Conservation (phyloP, 176 grass and related monocot genomes). For the Aegilops umbellulata region DNA sequence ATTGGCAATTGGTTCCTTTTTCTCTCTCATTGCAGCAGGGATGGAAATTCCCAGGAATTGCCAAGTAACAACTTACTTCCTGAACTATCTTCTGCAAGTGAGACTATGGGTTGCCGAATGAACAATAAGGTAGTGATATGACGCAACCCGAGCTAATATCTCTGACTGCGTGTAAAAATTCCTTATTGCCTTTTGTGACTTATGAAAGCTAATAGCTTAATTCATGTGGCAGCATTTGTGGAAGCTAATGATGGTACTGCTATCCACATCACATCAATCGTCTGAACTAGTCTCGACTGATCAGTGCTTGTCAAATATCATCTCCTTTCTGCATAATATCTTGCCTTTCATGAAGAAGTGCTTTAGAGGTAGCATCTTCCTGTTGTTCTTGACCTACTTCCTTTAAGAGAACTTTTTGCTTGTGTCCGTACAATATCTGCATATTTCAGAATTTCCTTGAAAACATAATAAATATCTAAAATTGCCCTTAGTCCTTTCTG, state of each 20-base stretch:
- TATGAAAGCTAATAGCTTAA: slow-evolving; percentile 24
- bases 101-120: slow-evolving; percentile 57
- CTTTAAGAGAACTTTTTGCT: background rate
- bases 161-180: slow-evolving; percentile 8
- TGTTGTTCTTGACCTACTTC: background rate
- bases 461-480: slow-evolving; percentile 8
- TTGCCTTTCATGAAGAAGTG: slow-evolving; percentile 68
- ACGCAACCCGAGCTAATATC: slow-evolving; percentile 1
- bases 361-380: slow-evolving; percentile 58
- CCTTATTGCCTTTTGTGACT: slow-evolving; percentile 12
- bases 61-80: slow-evolving; percentile 52
- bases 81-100: slow-evolving; percentile 64
- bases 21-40: slow-evolving; percentile 33
- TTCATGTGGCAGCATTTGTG: slow-evolving; percentile 59
- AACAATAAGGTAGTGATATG: slow-evolving; percentile 62
- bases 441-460: background rate
- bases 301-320: slow-evolving; percentile 69
- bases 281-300: slow-evolving; percentile 52
- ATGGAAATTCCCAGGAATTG: slow-evolving; percentile 40
- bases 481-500: background rate
- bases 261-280: slow-evolving; percentile 62
- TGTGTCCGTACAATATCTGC: background rate
- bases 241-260: slow-evolving; percentile 72
- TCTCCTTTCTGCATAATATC: slow-evolving; percentile 76
- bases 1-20: background rate